Evolutionary conservation across 108 stramenopile genomes (phyloP), one percentile per base, ranked within the genome.

Genomic region (Skeletonema costatum): DNA sequence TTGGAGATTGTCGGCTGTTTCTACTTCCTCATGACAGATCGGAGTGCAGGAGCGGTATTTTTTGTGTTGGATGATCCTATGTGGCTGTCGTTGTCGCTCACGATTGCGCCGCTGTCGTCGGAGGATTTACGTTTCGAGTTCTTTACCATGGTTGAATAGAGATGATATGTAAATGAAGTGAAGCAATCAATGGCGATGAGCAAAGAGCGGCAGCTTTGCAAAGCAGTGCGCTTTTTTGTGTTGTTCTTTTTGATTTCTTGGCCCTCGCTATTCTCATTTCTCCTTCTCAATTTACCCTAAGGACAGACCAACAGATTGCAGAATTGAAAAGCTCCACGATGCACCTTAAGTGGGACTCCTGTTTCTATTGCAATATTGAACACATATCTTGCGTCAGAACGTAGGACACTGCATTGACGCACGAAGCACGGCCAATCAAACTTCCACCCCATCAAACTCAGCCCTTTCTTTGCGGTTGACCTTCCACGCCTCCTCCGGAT

Each of bases 1-100:
- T 38, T 68, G 79, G 14, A 94, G 73, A 78, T 89, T 88, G 33
- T 93, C 95, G 19, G 75, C 62, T 4, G 88, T 86, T 73, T 86
- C 89, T 68, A 78, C 88, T 50, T 58, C 58, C 63, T 41, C 71
- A 25, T 56, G 66, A 38, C 56, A 19, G 68, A 33, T 66, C 74
- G 60, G 62, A 68, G 56, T 31, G 63, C 74, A 1, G 73, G 65
- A 12, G 78, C 74, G 70, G 59, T 60, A 13, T 36, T 71, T 19
- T 33, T 59, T n/a, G 70, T 39, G 11, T 33, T 14, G 36, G 70
- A 0, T 2, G 46, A 21, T 19, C 25, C 53, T 10, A 9, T 3
- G 21, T 56, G 53, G 13, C 73, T 76, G 17, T 68, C 64, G 16
- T 48, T 56, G 44, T 17, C 19, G 42, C 62, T 64, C 25, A 66